Evolutionary conservation across 192 early-diverging fungal genomes (phyloP), one percentile per base, ranked within the genome.

Genomic region (Funneliformis geosporum): DNA sequence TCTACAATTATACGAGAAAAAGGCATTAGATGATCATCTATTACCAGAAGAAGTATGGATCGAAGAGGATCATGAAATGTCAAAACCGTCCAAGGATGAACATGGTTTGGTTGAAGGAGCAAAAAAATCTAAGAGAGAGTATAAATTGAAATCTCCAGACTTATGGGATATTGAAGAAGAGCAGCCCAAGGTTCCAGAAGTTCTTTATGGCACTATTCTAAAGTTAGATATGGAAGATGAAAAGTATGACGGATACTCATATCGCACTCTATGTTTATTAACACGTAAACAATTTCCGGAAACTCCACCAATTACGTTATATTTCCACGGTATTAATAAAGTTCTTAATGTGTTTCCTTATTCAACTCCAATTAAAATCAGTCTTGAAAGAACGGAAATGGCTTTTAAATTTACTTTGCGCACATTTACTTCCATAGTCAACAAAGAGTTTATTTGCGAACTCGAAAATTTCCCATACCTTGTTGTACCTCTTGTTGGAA

Each of bases 21-120:
- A 90, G 2, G 92, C 88, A 3, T 85, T 98, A n/a, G 88, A 94
- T 76, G 92, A 96, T 60, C 83, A 91, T 50, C 85, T 98, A 14
- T 60, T 88, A 9, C 95, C 96, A 0, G 75, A 88, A 14, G 42
- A 86, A 39, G 78, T 86, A 2, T 73, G 47, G 18, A 43, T 38
- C 6, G 74, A 83, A 10, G 80, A 85, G 8, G 75, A 81, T 6
- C 28, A 70, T 14, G 44, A 79, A 60, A 82, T 68, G 28, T 28
- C 60, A 8, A 21, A 60, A 23, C n/a, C 9, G 5, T 14, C 50
- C 2, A 28, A 47, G 0, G 70, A 80, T 59, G 62, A 66, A n/a
- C 73, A 73, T 78, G 76, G 76, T 0, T 60, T 78, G 6, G 46
- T 68, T 5, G 76, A 78, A 78, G 76, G 76, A 14, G 76, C 76